Evolutionary conservation across 228 moss, liverwort and hornwort species (phyloP).

Genomic region (Sphagnum fallax): DNA sequence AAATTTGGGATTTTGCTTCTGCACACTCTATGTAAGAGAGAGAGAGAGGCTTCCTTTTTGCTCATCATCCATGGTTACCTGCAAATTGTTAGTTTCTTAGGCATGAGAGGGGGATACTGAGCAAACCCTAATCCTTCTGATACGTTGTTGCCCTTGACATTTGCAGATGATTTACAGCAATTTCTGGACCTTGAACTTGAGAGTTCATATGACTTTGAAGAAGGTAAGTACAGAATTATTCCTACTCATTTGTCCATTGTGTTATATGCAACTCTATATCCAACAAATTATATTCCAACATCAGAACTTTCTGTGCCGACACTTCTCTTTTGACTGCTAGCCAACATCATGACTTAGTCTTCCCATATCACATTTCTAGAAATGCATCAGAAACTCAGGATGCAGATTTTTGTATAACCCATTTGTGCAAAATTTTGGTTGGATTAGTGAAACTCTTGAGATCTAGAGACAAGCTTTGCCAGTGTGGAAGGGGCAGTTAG

Average conservation of each 20-base stretch:
- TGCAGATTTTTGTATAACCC: neutral
- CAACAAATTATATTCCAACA: too few relatives aligned
- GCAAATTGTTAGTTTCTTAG: neutral
- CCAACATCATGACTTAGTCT: neutral
- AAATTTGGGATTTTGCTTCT: too few relatives aligned
- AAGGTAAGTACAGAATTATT: slow-evolving; percentile 12
- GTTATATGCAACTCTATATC: too few relatives aligned
- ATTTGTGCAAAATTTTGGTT: neutral
- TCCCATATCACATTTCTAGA: neutral
- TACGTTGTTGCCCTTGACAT: neutral
- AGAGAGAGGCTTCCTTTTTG: neutral
- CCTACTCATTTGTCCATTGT: too few relatives aligned
- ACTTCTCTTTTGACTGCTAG: too few relatives aligned
- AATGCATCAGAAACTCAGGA: neutral
- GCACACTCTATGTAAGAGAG: too few relatives aligned
- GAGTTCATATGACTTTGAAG: slow-evolving; percentile 46
- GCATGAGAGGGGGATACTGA: neutral
- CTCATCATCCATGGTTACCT: neutral
- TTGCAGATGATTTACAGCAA: slow-evolving; percentile 65
- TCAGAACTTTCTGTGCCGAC: too few relatives aligned
- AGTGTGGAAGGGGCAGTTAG: neutral
- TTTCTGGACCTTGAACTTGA: slow-evolving; percentile 81
- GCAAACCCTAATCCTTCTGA: slow-evolving; percentile 8
- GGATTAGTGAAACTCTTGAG: neutral
- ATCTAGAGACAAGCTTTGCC: neutral